Conservation (phyloP, 2,329 filamentous ascomycete genomes). For the Aureobasidium sp. region DNA sequence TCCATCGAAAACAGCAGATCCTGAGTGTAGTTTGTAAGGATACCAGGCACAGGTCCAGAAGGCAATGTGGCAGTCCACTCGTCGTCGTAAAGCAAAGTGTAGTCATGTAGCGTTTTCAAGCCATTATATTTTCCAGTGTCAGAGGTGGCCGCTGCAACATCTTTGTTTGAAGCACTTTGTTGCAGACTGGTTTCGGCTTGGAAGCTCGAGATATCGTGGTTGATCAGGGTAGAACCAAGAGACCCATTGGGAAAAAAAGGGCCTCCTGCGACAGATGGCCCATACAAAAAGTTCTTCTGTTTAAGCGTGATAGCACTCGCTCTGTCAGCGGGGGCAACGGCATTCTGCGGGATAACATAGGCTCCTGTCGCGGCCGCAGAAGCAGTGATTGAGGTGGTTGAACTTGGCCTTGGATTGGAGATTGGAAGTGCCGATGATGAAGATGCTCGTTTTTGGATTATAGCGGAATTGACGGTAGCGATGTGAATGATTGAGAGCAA, state of each 20-base stretch:
- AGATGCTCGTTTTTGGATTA: neutral
- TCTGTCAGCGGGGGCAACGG: neutral
- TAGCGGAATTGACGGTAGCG: neutral
- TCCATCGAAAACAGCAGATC: slow-evolving; percentile 5
- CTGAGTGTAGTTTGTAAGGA: slow-evolving; percentile 7
- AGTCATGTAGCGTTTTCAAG: neutral
- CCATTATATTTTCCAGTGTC: neutral
- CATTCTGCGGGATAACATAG: neutral
- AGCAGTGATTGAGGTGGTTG: neutral
- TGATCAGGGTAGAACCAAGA: neutral
- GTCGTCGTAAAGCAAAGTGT: slow-evolving; percentile 1
- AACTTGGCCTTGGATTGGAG: neutral
- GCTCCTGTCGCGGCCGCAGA: neutral
- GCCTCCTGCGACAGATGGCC: neutral
- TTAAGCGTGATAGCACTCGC: neutral
- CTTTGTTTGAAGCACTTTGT: neutral
- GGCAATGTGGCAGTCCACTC: neutral
- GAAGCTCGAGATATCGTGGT: neutral
- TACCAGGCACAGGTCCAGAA: neutral
- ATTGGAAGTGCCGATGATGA: neutral
- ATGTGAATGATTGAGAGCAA: neutral
- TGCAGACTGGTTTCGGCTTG: neutral
- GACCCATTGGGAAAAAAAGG: neutral
- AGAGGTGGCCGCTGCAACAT: neutral
- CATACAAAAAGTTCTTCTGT: neutral